phyloP scores from a whole-genome alignment of 352 stramenopile species.

The Phytophthora chlamydospora region DNA sequence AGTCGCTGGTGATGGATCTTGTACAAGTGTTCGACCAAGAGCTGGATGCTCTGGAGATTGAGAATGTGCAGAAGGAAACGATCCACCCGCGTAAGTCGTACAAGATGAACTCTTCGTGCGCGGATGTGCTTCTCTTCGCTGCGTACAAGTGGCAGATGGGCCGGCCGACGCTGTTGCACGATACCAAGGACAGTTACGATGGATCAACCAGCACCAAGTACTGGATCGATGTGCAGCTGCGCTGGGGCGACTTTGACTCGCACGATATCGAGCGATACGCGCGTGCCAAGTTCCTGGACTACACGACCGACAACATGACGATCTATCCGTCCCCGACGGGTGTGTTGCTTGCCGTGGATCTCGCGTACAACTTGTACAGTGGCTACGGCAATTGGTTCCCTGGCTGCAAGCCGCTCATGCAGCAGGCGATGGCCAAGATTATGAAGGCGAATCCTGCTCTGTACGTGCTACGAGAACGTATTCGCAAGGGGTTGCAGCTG shows the following conservation, averaged over 20 bases:
- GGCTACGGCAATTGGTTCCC: slow-evolving; percentile 99
- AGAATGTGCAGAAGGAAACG: slow-evolving; percentile 99
- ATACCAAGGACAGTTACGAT: slow-evolving; percentile 98
- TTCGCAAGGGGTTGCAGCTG: slow-evolving; percentile 99
- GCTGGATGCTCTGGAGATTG: slow-evolving; percentile 98
- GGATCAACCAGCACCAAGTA: slow-evolving; percentile 97
- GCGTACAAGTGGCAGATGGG: slow-evolving; percentile 99
- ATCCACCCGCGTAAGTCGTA: slow-evolving; percentile 99
- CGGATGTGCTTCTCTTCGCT: slow-evolving; percentile 98
- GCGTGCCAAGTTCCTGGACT: slow-evolving; percentile 99
- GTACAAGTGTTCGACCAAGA: slow-evolving; percentile 99
- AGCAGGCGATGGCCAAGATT: slow-evolving; percentile 99
- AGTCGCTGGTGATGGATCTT: slow-evolving; percentile 98
- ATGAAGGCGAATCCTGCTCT: slow-evolving; percentile 99
- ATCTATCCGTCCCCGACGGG: slow-evolving; percentile 99
- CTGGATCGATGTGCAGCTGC: slow-evolving; percentile 99
- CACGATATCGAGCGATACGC: slow-evolving; percentile 99
- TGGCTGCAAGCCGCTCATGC: slow-evolving; percentile 98
- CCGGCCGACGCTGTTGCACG: slow-evolving; percentile 82
- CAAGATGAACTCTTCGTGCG: slow-evolving; percentile 99
- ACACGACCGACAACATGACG: slow-evolving; percentile 99
- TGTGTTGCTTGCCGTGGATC: slow-evolving; percentile 97
- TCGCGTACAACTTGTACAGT: slow-evolving; percentile 99
- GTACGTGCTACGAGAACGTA: slow-evolving; percentile 99
- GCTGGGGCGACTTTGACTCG: slow-evolving; percentile 99